Conservation (phyloP, 2,329 filamentous ascomycete genomes). For the Penicillium olsonii region DNA sequence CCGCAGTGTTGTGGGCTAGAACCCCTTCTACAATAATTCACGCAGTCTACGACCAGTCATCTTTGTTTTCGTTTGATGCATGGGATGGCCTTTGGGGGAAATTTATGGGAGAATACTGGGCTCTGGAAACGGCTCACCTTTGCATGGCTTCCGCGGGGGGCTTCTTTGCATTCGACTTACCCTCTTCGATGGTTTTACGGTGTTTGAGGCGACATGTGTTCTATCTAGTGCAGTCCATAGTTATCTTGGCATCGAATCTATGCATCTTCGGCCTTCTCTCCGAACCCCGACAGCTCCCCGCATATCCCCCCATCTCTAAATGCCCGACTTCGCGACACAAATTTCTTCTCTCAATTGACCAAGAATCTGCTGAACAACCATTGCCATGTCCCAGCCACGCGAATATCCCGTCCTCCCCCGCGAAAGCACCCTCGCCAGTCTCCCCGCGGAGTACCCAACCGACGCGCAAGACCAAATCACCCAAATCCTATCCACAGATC, state of each 20-base stretch:
- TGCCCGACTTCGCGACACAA: too few relatives aligned
- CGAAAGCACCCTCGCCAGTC: constrained; percentile 27
- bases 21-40: constrained; percentile 16
- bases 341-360: too few relatives aligned
- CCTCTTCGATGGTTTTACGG: constrained; percentile 22
- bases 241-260: constrained; percentile 6
- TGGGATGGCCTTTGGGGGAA: constrained; percentile 13
- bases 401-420: constrained; percentile 29
- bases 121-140: constrained; percentile 12
- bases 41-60: constrained; percentile 27
- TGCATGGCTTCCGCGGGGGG: constrained; percentile 15
- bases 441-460: constrained; percentile 31
- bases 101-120: constrained; percentile 17
- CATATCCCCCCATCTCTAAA: constrained; percentile 12
- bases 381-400: constrained; percentile 20
- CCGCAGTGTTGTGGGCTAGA: constrained; percentile 73
- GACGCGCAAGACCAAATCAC: constrained; percentile 35
- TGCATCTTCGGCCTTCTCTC: constrained; percentile 22
- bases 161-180: constrained; percentile 19
- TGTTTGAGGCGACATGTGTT: constrained; percentile 15
- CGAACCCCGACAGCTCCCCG: constrained; percentile 11
- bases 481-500: constrained; percentile 27
- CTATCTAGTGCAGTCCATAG: constrained; percentile 11
- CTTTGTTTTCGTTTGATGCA: constrained; percentile 19
- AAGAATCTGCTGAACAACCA: background rate